Evolutionary conservation across 768 basidiomycete genomes (phyloP).

Genomic region (Mycena galopus): DNA sequence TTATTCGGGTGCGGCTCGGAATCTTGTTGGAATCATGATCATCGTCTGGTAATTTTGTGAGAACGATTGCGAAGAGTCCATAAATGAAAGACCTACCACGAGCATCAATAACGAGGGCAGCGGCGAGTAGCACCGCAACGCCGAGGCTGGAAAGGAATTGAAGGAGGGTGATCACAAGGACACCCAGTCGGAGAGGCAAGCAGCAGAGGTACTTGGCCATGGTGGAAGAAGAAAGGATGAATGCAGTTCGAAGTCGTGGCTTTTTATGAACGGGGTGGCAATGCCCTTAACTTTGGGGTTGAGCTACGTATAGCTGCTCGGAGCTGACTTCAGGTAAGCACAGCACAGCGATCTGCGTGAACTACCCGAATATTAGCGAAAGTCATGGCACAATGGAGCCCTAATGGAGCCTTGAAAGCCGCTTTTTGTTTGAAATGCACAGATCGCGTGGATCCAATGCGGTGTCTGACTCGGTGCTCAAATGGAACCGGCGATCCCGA

Average conservation of each 20-base stretch:
- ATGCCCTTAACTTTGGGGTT: background rate
- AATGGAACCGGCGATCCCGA: background rate
- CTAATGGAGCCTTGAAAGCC: background rate
- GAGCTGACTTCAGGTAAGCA: background rate
- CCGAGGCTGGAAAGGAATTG: slow-evolving; percentile 52
- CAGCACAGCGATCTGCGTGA: background rate
- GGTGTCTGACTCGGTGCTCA: background rate
- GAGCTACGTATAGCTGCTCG: background rate
- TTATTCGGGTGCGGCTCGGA: slow-evolving; percentile 40
- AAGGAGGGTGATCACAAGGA: slow-evolving; percentile 54
- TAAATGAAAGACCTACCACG: background rate
- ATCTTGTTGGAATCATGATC: background rate
- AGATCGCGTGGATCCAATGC: background rate
- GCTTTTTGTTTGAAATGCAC: background rate
- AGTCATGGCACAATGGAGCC: too few relatives aligned
- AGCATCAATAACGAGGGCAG: slow-evolving; percentile 46
- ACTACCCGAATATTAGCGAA: background rate
- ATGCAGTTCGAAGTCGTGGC: background rate
- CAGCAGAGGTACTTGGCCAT: slow-evolving; percentile 43
- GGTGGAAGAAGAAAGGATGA: background rate
- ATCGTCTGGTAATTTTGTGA: background rate
- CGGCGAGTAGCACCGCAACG: slow-evolving; percentile 44
- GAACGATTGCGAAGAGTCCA: background rate
- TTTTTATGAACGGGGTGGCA: background rate
- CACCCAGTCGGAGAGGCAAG: slow-evolving; percentile 57